Base-by-base conservation (phyloP, 192 early-diverging fungal species). In the Gigaspora rosea region DNA sequence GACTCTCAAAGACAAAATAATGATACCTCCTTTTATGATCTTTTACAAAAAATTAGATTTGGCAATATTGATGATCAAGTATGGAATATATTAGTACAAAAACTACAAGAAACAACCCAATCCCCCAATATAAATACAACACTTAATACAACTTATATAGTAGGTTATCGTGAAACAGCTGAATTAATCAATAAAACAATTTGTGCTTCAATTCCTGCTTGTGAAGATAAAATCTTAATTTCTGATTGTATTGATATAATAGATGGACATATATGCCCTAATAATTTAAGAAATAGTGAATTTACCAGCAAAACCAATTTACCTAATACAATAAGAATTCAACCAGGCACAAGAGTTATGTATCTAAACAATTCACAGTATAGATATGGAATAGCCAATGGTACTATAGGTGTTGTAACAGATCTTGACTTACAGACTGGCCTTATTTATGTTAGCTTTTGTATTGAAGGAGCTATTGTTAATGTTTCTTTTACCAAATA, bases 71-170 rank as follows among this genome's bases (percentile, higher is more conserved):
- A 27, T 27, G 27, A 27, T 27, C 27, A 27, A 27, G 27, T 27
- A 27, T 27, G 27, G 27, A 27, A 27, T 27, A 27, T 51, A 2
- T 51, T 52, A 11, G 12, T 41, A 22, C 18, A 51, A 20, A 71
- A 54, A 12, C 12, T 12, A 35, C 12, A 62, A 62, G 27, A 51
- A 51, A 8, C 50, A 16, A 58, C 16, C 46, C 10, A 63, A 1
- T 11, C 11, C 0, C 13, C 20, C 32, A n/a, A 63, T 32, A 4
- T 32, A 0, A 12, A 46, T 15, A 46, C 35, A n/a, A 66, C 36
- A 18, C n/a, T 71, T 22, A 51, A 50, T 71, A 71, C 69, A 3
- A 52, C 69, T 13, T 18, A 71, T 8, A 71, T 71, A 33, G 69
- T 71, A 51, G 10, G 27, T 52, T 51, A 52, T 27, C 50, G 16